These are phyloP conservation scores for Chaetomiaceae sp. DNA, from an alignment of 2,329 filamentous ascomycete species.

Conservation along the genomic window DNA sequence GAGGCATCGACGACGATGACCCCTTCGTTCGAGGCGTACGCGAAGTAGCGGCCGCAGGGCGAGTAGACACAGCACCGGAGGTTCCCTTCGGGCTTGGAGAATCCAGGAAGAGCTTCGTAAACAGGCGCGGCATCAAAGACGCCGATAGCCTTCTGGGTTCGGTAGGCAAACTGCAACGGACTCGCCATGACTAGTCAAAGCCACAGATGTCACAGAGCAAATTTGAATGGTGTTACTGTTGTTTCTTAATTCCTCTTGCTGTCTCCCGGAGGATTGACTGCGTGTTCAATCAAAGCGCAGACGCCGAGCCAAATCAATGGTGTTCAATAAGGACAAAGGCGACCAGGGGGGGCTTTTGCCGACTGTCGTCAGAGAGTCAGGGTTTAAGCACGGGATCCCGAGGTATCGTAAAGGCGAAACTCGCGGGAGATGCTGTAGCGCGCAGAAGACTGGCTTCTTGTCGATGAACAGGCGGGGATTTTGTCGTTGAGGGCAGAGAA, in stretches of 20 bases:
- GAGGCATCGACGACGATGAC: conserved; percentile 83
- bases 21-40: conserved; percentile 84
- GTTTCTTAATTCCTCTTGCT: conserved; percentile 25
- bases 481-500: conserved; percentile 10
- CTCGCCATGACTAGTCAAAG: conserved; percentile 92
- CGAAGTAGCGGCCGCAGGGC: conserved; percentile 91
- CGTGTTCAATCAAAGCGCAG: neutral
- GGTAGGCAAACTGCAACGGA: conserved; percentile 92
- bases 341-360: neutral
- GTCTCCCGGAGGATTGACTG: conserved; percentile 12
- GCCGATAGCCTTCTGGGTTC: conserved; percentile 94
- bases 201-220: conserved; percentile 54
- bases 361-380: neutral
- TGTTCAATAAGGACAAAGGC: conserved; percentile 1
- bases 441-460: neutral
- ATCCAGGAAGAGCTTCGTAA: conserved; percentile 80
- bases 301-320: conserved; percentile 9
- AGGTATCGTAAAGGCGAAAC: neutral
- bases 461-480: neutral
- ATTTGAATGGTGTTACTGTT: conserved; percentile 20
- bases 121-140: conserved; percentile 86
- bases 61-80: conserved; percentile 94
- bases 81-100: conserved; percentile 85
- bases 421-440: neutral
- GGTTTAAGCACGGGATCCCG: neutral